A percentile compares a stretch with the other conserved stretches of the same genome.
phyloP scores from a whole-genome alignment of 1,284 basidiomycete genomes.

The Tremellales sp. region DNA sequence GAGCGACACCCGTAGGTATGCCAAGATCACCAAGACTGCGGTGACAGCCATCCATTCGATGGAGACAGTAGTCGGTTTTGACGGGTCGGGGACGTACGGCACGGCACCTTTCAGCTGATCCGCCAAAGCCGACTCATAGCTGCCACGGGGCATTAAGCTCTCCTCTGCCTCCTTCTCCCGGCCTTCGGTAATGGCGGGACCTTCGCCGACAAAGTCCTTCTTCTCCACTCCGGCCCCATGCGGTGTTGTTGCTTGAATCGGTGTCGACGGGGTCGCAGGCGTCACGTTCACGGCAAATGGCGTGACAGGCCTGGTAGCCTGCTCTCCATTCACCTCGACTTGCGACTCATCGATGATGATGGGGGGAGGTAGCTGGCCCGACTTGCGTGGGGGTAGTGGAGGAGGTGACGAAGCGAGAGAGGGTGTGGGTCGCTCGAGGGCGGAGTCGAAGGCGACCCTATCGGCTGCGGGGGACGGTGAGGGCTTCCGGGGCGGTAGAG shows the following conservation, averaged over 20 bases:
- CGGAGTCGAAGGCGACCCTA: neutral
- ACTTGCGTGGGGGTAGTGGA: slow-evolving; percentile 10
- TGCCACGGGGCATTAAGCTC: neutral
- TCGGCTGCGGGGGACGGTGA: neutral
- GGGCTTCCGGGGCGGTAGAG: slow-evolving; percentile 9
- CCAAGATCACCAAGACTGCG: slow-evolving; percentile 3
- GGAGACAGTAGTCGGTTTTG: slow-evolving; percentile 1
- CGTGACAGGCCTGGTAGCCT: neutral
- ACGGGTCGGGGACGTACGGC: neutral
- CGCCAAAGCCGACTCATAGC: slow-evolving; percentile 1
- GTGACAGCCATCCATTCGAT: slow-evolving; percentile 7
- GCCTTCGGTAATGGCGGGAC: neutral
- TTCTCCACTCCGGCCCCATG: neutral
- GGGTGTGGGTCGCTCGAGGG: neutral
- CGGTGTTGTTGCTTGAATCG: neutral
- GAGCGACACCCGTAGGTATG: slow-evolving; percentile 10
- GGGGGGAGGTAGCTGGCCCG: neutral
- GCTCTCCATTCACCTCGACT: neutral
- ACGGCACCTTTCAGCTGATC: neutral
- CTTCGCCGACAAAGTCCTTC: neutral
- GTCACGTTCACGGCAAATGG: slow-evolving; percentile 15
- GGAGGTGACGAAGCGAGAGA: slow-evolving; percentile 4
- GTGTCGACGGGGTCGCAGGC: slow-evolving; percentile 20
- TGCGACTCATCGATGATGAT: neutral
- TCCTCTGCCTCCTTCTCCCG: neutral